Conservation (phyloP, 805 yeast genomes). For the Starmera amethionina region DNA sequence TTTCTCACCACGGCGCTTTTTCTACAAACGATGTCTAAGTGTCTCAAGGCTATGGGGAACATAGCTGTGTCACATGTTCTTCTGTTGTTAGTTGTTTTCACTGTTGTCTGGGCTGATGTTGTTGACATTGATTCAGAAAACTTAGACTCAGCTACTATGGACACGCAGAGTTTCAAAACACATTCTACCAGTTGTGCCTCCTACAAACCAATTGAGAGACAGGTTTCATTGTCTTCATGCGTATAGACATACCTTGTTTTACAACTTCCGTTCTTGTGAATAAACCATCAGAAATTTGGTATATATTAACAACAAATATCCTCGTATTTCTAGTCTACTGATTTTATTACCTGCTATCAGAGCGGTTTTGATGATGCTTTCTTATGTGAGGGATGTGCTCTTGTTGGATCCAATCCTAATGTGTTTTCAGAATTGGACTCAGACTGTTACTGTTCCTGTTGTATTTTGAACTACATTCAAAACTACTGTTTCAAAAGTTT, state of each 20-base stretch:
- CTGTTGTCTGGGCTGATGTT: no score
- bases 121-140: no score
- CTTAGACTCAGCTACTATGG: no score
- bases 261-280: background rate
- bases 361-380: slow-evolving; percentile 13
- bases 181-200: background rate
- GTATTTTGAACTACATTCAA: slow-evolving; percentile 14
- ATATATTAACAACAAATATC: background rate
- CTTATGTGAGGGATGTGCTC: slow-evolving; percentile 18
- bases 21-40: background rate
- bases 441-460: slow-evolving; percentile 18
- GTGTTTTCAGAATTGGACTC: slow-evolving; percentile 3
- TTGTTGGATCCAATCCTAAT: slow-evolving; percentile 4
- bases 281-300: background rate
- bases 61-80: no score
- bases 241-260: slow-evolving; percentile 6
- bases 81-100: no score
- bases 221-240: slow-evolving; percentile 7
- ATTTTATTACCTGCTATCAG: slow-evolving; percentile 11
- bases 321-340: slow-evolving; percentile 4
- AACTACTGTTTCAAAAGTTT: slow-evolving; percentile 16
- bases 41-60: background rate
- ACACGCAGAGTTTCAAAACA: no score
- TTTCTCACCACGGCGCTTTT: background rate
- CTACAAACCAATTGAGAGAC: slow-evolving; percentile 1